phyloP scores from a whole-genome alignment of 495 filamentous ascomycete species.

The Penicillium taxi region DNA sequence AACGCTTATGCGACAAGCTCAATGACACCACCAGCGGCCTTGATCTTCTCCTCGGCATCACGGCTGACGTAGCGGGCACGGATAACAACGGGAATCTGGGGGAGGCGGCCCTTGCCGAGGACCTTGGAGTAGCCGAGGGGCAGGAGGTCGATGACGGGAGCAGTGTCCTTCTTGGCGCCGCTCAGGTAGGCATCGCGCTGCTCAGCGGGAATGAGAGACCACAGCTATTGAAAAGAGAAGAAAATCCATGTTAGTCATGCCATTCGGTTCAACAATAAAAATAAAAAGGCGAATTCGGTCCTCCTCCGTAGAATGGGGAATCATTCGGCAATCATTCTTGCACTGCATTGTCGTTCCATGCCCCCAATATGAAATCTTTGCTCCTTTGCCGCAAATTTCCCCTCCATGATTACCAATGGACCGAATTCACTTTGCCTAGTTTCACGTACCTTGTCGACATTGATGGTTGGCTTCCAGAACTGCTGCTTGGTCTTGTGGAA shows the following conservation, averaged over 20 bases:
- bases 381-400: too few species aligned
- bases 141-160: constrained; percentile 87
- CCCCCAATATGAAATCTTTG: constrained; percentile 2
- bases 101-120: constrained; percentile 85
- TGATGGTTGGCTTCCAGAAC: constrained; percentile 89
- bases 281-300: too few species aligned
- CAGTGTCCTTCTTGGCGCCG: constrained; percentile 66
- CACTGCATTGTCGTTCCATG: not conserved
- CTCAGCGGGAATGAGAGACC: constrained; percentile 74
- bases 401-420: constrained; percentile 1
- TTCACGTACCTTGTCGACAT: constrained; percentile 74
- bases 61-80: constrained; percentile 81
- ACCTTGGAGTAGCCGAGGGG: constrained; percentile 89
- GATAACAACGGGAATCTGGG: constrained; percentile 77
- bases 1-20: constrained; percentile 78
- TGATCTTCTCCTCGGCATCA: constrained; percentile 91
- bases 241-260: not conserved
- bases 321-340: not conserved
- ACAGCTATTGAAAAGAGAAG: constrained; percentile 63
- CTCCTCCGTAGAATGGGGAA: too few species aligned
- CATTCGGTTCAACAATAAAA: too few species aligned
- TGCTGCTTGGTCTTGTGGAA: constrained; percentile 84
- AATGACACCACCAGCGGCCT: constrained; percentile 81
- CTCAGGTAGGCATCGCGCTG: constrained; percentile 74
- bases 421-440: constrained; percentile 5